phyloP scores from a whole-genome alignment of 2,329 filamentous ascomycete genomes.

The Venturia carpophila region DNA sequence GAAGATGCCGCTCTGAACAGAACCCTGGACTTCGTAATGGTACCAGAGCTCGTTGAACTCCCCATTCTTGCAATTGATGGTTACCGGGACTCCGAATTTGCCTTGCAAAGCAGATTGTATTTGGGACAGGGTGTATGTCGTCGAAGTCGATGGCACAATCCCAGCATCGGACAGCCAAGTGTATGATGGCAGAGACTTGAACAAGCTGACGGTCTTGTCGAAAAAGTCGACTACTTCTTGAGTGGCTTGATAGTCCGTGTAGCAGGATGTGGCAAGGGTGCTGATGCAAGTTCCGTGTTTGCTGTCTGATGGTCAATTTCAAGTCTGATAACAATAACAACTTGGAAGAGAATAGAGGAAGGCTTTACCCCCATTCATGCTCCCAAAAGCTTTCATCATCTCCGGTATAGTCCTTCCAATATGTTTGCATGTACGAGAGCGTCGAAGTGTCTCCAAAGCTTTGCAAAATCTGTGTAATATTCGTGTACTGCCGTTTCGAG shows the following conservation, averaged over 20 bases:
- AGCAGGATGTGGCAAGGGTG: slow-evolving; percentile 58
- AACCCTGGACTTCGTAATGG: slow-evolving; percentile 55
- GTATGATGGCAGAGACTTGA: slow-evolving; percentile 60
- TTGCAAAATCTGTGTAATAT: slow-evolving; percentile 44
- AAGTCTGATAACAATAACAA: too few relatives aligned
- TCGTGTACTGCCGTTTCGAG: slow-evolving; percentile 20
- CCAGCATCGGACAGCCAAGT: slow-evolving; percentile 54
- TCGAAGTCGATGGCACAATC: slow-evolving; percentile 45
- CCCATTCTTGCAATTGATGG: slow-evolving; percentile 49
- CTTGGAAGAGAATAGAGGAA: not conserved
- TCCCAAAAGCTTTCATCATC: slow-evolving; percentile 59
- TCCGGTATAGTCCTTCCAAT: slow-evolving; percentile 63
- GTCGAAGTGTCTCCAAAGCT: slow-evolving; percentile 48
- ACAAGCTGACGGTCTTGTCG: slow-evolving; percentile 55
- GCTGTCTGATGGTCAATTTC: not conserved
- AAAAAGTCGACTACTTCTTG: slow-evolving; percentile 65
- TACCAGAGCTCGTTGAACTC: slow-evolving; percentile 51
- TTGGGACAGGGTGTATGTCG: slow-evolving; percentile 51
- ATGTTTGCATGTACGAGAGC: slow-evolving; percentile 58
- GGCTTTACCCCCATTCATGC: slow-evolving; percentile 58
- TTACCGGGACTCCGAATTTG: slow-evolving; percentile 46
- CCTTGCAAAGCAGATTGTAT: slow-evolving; percentile 52
- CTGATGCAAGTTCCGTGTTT: slow-evolving; percentile 58
- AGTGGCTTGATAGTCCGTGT: slow-evolving; percentile 47
- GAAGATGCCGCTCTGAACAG: slow-evolving; percentile 54